Conservation (phyloP, 257 asterid species). For the Echium plantagineum region DNA sequence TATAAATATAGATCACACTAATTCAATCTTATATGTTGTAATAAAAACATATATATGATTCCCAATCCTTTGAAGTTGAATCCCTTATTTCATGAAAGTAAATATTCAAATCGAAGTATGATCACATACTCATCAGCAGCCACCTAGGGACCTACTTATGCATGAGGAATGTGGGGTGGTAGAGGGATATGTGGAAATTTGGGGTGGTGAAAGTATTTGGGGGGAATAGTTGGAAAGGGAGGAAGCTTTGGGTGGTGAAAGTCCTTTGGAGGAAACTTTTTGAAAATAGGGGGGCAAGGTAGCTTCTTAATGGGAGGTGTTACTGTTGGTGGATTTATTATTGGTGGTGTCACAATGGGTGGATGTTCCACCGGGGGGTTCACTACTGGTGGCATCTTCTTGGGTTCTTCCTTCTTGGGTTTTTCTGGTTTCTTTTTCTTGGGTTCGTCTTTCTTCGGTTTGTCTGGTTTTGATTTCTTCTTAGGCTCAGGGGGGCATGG, state of each 20-base stretch:
- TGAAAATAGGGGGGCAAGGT: conserved; percentile 49
- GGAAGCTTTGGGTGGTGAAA: conserved; percentile 28
- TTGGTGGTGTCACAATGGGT: conserved; percentile 18
- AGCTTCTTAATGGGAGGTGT: conserved; percentile 46
- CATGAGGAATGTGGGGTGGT: conserved; percentile 28
- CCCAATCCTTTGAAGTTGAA: too few relatives aligned
- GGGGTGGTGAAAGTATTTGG: conserved; percentile 53
- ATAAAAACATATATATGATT: too few relatives aligned
- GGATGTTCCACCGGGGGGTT: conserved; percentile 15
- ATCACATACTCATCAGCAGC: too few relatives aligned
- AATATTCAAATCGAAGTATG: too few relatives aligned
- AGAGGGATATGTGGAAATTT: conserved; percentile 36
- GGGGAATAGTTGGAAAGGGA: conserved; percentile 46
- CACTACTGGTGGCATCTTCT: conserved; percentile 4
- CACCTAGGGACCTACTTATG: too few relatives aligned
- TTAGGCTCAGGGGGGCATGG: not conserved
- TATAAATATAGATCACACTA: not conserved
- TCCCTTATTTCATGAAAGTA: too few relatives aligned
- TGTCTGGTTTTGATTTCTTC: conserved; percentile 7
- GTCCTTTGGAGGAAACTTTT: conserved; percentile 37
- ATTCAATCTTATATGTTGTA: too few relatives aligned
- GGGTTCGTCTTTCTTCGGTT: conserved; percentile 1
- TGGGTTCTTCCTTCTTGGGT: not conserved
- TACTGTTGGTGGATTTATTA: not conserved
- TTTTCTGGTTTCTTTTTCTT: not conserved